A percentile compares a stretch with the other conserved stretches of the same genome.
Evolutionary conservation across 2,329 filamentous ascomycete species (phyloP).

Genomic region (Trematosphaeria pertusa): DNA sequence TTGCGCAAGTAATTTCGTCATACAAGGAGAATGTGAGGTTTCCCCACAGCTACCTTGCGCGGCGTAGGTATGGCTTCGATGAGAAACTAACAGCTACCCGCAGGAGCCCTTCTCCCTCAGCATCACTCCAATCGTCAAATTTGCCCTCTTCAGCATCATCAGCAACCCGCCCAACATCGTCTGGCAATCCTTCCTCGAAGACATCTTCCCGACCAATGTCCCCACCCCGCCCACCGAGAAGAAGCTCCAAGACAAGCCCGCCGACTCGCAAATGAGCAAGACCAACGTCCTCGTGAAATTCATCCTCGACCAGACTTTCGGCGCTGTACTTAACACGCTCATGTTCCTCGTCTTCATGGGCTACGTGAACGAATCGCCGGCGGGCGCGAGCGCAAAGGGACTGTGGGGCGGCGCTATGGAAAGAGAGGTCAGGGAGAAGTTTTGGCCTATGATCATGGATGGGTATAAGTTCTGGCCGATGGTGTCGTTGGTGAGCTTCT

Average conservation of each 20-base stretch:
- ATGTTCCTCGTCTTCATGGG: conserved; percentile 68
- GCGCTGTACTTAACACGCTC: conserved; percentile 69
- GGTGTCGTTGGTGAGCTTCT: conserved; percentile 74
- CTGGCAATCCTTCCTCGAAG: conserved; percentile 84
- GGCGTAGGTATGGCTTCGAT: too few relatives aligned
- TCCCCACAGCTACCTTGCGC: conserved; percentile 1
- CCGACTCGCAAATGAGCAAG: conserved; percentile 55
- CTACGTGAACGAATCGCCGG: conserved; percentile 47
- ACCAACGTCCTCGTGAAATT: conserved; percentile 73
- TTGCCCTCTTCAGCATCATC: conserved; percentile 74
- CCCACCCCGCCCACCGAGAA: conserved; percentile 38
- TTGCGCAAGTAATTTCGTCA: conserved; percentile 74
- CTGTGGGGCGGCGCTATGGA: conserved; percentile 32
- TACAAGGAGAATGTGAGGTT: conserved; percentile 64
- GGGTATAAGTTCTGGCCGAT: conserved; percentile 76
- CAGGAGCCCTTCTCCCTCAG: conserved; percentile 70
- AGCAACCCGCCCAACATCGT: conserved; percentile 83
- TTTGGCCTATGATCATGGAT: conserved; percentile 62
- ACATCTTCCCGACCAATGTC: conserved; percentile 69
- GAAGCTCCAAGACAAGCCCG: conserved; percentile 33
- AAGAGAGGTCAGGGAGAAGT: conserved; percentile 56
- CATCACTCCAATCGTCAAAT: conserved; percentile 74
- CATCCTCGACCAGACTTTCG: conserved; percentile 71
- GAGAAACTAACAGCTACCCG: conserved; percentile 15
- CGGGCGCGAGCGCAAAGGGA: conserved; percentile 44